Conservation (phyloP, 371 early-diverging fungal genomes). For the Haplosporangium sp. region DNA sequence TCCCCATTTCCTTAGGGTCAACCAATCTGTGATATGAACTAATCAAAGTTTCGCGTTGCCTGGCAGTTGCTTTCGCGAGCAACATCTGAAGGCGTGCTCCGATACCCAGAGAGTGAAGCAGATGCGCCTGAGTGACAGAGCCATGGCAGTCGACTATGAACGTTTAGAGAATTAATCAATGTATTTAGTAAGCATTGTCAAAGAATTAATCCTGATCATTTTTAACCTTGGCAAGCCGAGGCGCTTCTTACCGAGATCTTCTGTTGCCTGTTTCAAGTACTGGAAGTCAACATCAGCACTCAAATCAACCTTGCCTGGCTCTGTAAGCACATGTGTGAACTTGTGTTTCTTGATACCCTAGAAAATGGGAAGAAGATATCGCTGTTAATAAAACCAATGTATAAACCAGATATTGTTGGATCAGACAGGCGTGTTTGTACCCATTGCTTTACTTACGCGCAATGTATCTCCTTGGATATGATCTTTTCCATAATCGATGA, state of each 20-base stretch:
- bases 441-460: conserved; percentile 65
- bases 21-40: conserved; percentile 80
- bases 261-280: conserved; percentile 72
- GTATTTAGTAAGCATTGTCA: background rate
- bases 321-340: conserved; percentile 79
- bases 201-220: background rate
- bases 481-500: conserved; percentile 94
- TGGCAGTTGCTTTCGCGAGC: conserved; percentile 66
- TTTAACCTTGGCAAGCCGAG: no score
- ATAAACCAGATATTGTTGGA: background rate
- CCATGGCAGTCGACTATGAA: conserved; percentile 72
- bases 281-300: conserved; percentile 95
- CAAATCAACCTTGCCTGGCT: conserved; percentile 90
- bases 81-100: conserved; percentile 79
- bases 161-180: background rate
- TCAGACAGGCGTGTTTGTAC: no score
- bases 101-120: conserved; percentile 89
- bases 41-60: conserved; percentile 70
- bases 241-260: conserved; percentile 56
- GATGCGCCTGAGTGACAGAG: conserved; percentile 85
- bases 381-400: background rate
- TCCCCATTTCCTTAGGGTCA: conserved; percentile 81
- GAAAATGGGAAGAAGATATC: background rate
- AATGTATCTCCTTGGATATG: conserved; percentile 80
- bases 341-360: conserved; percentile 90